phyloP scores from a whole-genome alignment of 768 basidiomycete genomes.

The Pleurotus sapidus region DNA sequence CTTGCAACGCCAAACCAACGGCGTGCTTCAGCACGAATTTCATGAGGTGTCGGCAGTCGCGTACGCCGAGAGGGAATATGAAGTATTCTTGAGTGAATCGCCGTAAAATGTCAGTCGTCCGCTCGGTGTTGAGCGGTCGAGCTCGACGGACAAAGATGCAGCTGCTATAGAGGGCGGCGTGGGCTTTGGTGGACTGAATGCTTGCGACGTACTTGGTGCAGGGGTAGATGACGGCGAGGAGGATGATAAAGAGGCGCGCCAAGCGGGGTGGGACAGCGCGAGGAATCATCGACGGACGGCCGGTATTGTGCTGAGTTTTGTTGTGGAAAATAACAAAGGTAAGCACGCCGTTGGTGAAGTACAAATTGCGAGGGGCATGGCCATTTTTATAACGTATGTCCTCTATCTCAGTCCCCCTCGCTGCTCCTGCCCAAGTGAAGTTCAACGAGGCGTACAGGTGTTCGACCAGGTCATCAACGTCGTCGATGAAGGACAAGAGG shows the following conservation, averaged over 20 bases:
- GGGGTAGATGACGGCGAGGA: conserved; percentile 8
- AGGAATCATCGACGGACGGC: background rate
- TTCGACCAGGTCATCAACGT: conserved; percentile 8
- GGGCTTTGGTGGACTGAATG: background rate
- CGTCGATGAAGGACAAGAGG: background rate
- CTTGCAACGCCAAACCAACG: background rate
- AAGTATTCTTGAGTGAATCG: background rate
- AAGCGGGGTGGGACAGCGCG: background rate
- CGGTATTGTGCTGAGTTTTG: conserved; percentile 11
- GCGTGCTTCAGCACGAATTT: background rate
- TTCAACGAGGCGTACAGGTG: conserved; percentile 11
- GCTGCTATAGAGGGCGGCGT: background rate
- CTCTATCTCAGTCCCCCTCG: conserved; percentile 14
- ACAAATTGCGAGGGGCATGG: conserved; percentile 3
- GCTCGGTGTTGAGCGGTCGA: background rate
- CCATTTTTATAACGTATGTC: conserved; percentile 10
- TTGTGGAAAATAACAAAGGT: conserved; percentile 11
- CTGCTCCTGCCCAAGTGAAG: conserved; percentile 14
- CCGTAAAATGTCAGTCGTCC: background rate
- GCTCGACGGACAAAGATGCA: conserved; percentile 8
- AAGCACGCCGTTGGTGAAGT: conserved; percentile 14
- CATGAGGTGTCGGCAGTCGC: conserved; percentile 4
- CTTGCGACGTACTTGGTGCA: background rate
- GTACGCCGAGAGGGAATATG: background rate
- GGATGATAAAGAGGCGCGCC: conserved; percentile 1